A percentile compares a stretch with the other conserved stretches of the same genome.
phyloP scores from a whole-genome alignment of 129 eudicot species.

The Lactuca saligna region DNA sequence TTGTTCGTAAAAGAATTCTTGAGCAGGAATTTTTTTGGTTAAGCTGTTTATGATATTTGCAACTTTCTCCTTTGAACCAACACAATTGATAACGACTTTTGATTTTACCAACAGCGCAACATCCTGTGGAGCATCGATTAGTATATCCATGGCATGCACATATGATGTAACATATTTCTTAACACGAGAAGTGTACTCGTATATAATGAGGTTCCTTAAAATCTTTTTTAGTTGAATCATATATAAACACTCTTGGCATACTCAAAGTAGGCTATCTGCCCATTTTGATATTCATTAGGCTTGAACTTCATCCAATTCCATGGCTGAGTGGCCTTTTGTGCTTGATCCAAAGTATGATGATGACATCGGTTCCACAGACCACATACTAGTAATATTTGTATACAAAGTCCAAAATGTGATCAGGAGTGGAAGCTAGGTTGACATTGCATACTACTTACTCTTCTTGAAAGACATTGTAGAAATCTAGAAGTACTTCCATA shows the following conservation, averaged over 20 bases:
- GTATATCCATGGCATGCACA: no score
- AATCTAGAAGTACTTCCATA: no score
- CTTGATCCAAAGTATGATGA: no score
- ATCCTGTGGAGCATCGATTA: neutral
- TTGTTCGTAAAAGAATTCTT: neutral
- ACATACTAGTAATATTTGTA: neutral
- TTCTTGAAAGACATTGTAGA: neutral
- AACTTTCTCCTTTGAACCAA: neutral
- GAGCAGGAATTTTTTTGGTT: conserved; percentile 7
- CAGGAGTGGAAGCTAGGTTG: neutral
- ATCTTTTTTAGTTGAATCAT: neutral
- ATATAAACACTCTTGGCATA: neutral
- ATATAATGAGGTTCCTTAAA: conserved; percentile 7
- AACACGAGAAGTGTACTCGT: no score
- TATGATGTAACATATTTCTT: no score
- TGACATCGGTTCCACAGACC: neutral
- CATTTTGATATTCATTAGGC: neutral
- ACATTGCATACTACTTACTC: neutral
- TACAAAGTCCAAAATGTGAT: conserved; percentile 18
- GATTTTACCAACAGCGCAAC: conserved; percentile 6
- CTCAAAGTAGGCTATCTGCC: neutral
- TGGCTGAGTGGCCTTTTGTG: neutral
- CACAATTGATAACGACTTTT: neutral
- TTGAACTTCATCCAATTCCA: conserved; percentile 10
- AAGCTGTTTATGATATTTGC: conserved; percentile 9